phyloP scores from a whole-genome alignment of 345 rosid species.

The Pistacia atlantica region DNA sequence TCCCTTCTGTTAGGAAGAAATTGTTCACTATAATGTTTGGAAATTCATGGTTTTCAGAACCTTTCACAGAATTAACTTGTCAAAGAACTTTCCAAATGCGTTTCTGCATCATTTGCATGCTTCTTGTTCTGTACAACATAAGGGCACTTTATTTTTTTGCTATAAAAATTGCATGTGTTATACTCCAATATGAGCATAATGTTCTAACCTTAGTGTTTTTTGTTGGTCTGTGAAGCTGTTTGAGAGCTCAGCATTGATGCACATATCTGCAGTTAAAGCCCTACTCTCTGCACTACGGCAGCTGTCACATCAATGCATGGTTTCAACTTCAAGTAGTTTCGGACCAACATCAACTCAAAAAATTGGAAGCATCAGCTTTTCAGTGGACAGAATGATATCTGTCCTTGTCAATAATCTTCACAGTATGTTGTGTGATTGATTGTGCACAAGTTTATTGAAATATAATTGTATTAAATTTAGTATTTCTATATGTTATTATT shows the following conservation, averaged over 20 bases:
- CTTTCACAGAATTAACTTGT: not conserved
- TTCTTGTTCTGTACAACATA: not conserved
- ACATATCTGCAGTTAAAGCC: slow-evolving; percentile 90
- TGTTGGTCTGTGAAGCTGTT: slow-evolving; percentile 62
- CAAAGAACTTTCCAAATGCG: not conserved
- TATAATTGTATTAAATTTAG: not conserved
- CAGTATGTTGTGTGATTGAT: slow-evolving; percentile 53
- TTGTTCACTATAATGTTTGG: not conserved
- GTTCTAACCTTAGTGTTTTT: slow-evolving; percentile 45
- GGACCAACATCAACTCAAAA: slow-evolving; percentile 77
- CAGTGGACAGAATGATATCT: slow-evolving; percentile 94
- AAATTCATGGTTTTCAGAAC: not conserved
- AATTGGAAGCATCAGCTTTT: slow-evolving; percentile 80
- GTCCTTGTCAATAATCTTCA: slow-evolving; percentile 93
- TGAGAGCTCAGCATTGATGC: slow-evolving; percentile 99
- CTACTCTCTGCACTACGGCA: slow-evolving; percentile 88
- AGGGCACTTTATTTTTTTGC: not conserved
- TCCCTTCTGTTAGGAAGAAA: not conserved
- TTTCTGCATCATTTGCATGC: slow-evolving; percentile 1
- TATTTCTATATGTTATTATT: not conserved
- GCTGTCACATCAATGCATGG: slow-evolving; percentile 85
- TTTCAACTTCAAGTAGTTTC: slow-evolving; percentile 62
- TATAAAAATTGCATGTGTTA: not conserved
- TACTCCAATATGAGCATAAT: slow-evolving; percentile 15
- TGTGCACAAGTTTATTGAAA: slow-evolving; percentile 14